These are phyloP conservation scores for Clonostachys chloroleuca DNA, from an alignment of 2,329 filamentous ascomycete genomes.

Conservation along the genomic window DNA sequence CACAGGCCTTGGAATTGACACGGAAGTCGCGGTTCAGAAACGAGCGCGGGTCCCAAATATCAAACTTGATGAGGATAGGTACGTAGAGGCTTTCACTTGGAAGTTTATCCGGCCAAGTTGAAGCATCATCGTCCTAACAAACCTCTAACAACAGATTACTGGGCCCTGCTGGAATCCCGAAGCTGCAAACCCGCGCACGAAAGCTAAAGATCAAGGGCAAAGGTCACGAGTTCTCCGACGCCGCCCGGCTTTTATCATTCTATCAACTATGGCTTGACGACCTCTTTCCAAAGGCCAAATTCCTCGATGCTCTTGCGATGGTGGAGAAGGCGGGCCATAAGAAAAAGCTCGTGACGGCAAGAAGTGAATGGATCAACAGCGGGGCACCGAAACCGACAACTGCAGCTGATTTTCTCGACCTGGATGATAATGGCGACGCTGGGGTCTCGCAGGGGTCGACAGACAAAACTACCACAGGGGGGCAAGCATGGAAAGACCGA, in stretches of 20 bases:
- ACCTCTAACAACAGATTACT: conserved; percentile 57
- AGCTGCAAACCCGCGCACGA: conserved; percentile 61
- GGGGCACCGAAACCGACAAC: conserved; percentile 46
- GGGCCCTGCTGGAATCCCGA: conserved; percentile 78
- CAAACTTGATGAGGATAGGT: conserved; percentile 83
- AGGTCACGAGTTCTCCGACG: conserved; percentile 90
- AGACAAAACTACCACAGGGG: background rate
- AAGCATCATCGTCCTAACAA: too few relatives aligned
- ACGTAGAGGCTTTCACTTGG: conserved; percentile 1
- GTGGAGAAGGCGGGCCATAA: conserved; percentile 92
- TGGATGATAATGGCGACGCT: conserved; percentile 9
- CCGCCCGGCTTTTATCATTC: conserved; percentile 75
- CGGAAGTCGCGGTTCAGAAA: conserved; percentile 79
- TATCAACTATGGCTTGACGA: conserved; percentile 98
- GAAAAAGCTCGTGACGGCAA: conserved; percentile 68
- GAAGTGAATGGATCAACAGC: conserved; percentile 82
- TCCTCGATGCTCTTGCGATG: conserved; percentile 82
- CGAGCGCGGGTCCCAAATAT: conserved; percentile 67
- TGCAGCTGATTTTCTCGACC: conserved; percentile 17
- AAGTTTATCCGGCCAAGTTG: background rate
- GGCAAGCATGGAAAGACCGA: background rate
- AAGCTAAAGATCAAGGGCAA: conserved; percentile 83
- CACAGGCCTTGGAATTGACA: conserved; percentile 70
- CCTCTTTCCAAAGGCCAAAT: conserved; percentile 90
- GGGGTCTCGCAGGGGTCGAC: background rate